Base-by-base conservation (phyloP, 495 filamentous ascomycete genomes). In the Lepraria neglecta region DNA sequence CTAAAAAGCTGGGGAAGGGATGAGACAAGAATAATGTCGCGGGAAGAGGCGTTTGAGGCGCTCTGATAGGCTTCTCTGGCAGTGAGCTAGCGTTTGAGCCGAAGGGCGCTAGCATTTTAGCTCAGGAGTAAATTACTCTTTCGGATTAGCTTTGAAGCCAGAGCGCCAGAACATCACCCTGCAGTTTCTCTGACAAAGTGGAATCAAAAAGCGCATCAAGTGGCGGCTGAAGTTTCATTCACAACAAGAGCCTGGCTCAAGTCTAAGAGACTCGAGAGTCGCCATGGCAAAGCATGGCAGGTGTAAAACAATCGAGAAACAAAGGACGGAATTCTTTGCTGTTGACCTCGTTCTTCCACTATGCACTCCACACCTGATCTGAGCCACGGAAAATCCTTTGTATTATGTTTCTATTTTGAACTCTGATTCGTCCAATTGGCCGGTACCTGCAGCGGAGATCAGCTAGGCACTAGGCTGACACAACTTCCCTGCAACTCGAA, bases 401-500 rank as follows among this genome's bases (percentile, higher is more conserved):
- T 38, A 12, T 38, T 6, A 38, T 38, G 35, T 10, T 12, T 38
- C 35, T 38, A 10, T 11, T 11, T 35, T 35, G 33, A 38, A 10
- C 9, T 38, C 7, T 38, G 35, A 38, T 38, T 38, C 35, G 35
- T 38, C 6, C 35, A 38, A 38, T 38, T 7, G 35, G 9, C 35
- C 12, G 35, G 35, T 38, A 38, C 35, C 35, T 38, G 35, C 35
- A 38, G 3, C 35, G 7, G 35, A 38, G 35, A 12, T 12, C 12
- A 38, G 1, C 11, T 45, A 45, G 43, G n/a, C 43, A 6, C 3
- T 11, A 54, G 30, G 51, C 30, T 54, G 31, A 33, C 28, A 21
- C 15, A 35, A n/a, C 15, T 54, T 54, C 51, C 51, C 51, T 54
- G 51, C 51, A 33, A 54, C 38, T 54, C 51, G 17, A 54, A 54